phyloP scores from a whole-genome alignment of 371 early-diverging fungal species.

The Mucor mucedo region DNA sequence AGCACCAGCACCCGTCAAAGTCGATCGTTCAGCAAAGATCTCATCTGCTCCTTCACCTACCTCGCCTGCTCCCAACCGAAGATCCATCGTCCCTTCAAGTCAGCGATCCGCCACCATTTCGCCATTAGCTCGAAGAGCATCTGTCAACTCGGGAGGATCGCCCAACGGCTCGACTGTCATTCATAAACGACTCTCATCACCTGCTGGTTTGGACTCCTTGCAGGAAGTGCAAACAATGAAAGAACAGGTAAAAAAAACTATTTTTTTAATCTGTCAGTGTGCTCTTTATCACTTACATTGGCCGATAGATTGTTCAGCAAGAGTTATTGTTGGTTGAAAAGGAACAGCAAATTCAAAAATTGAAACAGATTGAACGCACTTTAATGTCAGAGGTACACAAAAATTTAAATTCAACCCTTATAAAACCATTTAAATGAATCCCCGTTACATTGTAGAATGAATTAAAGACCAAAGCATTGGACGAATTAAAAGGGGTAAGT shows the following conservation, averaged over 20 bases:
- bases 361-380: constrained; percentile 13
- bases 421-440: background rate
- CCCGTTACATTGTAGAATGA: constrained; percentile 8
- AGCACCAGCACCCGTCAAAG: constrained; percentile 27
- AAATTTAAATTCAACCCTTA: background rate
- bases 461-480: background rate
- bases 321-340: constrained; percentile 29
- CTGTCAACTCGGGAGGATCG: constrained; percentile 20
- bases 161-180: constrained; percentile 13
- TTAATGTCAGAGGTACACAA: constrained; percentile 17
- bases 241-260: constrained; percentile 34
- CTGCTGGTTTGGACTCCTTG: constrained; percentile 24
- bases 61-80: constrained; percentile 30
- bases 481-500: background rate
- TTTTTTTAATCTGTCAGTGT: background rate
- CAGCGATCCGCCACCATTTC: constrained; percentile 21
- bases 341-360: constrained; percentile 31
- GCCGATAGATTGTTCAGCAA: constrained; percentile 23
- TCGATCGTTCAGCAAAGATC: constrained; percentile 22
- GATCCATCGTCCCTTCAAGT: constrained; percentile 37
- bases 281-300: background rate
- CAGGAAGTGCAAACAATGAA: constrained; percentile 35
- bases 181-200: constrained; percentile 27
- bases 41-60: constrained; percentile 29
- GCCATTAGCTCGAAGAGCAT: constrained; percentile 25